Conservation (phyloP, 139 green algal genomes). For the Coelastrella sp. region DNA sequence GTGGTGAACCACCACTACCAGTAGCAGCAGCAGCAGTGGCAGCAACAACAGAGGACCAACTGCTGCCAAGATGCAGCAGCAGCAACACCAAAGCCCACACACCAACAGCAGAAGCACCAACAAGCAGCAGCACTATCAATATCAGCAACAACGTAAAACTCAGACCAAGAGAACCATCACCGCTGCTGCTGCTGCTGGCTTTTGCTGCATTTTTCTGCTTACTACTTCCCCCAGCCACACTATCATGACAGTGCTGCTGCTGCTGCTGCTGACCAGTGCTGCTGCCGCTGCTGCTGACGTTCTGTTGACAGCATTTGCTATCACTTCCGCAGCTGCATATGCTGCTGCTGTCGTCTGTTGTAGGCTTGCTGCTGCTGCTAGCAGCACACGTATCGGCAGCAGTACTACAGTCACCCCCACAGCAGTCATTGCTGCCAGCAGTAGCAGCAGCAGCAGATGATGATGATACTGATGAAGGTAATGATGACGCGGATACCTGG, state of each 20-base stretch:
- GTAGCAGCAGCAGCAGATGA: background rate
- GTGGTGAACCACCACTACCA: background rate
- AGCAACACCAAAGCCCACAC: conserved; percentile 17
- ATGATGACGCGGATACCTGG: background rate
- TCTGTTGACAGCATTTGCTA: background rate
- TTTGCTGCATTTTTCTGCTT: background rate
- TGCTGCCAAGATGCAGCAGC: background rate
- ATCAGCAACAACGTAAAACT: background rate
- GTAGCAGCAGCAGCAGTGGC: background rate
- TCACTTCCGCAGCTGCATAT: background rate
- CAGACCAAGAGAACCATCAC: background rate
- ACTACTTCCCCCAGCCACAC: background rate
- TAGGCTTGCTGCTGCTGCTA: conserved; percentile 1
- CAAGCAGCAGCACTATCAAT: background rate
- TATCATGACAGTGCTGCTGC: background rate
- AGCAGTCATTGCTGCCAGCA: conserved; percentile 2
- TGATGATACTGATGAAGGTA: background rate
- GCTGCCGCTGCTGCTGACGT: background rate
- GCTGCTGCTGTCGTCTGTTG: background rate
- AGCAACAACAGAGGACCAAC: background rate
- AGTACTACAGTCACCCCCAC: background rate
- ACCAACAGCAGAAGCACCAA: conserved; percentile 10
- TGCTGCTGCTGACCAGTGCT: background rate
- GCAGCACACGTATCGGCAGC: background rate
- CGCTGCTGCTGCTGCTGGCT: background rate